Conservation (phyloP, 805 yeast genomes). For the Starmerella asiatica region DNA sequence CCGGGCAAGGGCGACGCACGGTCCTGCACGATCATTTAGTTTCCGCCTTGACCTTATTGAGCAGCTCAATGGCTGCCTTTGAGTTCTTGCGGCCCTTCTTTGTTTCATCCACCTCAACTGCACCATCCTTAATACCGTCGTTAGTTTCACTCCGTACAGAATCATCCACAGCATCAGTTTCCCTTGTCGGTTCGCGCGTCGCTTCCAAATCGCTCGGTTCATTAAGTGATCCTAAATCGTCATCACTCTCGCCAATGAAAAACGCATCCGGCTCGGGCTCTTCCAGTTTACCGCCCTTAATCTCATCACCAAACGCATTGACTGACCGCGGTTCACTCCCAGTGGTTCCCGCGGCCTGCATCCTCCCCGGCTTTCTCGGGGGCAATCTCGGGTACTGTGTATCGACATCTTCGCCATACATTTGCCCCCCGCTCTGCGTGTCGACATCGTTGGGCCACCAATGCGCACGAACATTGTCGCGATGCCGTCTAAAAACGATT, state of each 20-base stretch:
- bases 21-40: neutral
- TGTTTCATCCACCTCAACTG: neutral
- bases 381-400: conserved; percentile 7
- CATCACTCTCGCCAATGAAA: conserved; percentile 24
- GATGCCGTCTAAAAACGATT: conserved; percentile 3
- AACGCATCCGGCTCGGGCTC: conserved; percentile 23
- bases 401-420: neutral
- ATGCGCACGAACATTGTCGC: conserved; percentile 8
- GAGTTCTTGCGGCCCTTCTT: neutral
- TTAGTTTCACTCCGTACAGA: neutral
- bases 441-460: conserved; percentile 7
- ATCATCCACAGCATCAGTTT: neutral
- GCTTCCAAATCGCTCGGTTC: conserved; percentile 2
- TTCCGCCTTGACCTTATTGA: conserved; percentile 4
- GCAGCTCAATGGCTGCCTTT: conserved; percentile 7
- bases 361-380: conserved; percentile 11
- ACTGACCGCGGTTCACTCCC: conserved; percentile 13
- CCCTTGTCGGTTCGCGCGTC: conserved; percentile 3
- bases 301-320: conserved; percentile 22
- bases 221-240: conserved; percentile 17
- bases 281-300: conserved; percentile 3
- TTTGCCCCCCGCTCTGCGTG: neutral
- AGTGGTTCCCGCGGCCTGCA: neutral
- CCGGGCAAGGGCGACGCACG: no score
- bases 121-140: neutral